Base-by-base conservation (phyloP, 2,329 filamentous ascomycete genomes). In the Clarireedia homoeocarpa region DNA sequence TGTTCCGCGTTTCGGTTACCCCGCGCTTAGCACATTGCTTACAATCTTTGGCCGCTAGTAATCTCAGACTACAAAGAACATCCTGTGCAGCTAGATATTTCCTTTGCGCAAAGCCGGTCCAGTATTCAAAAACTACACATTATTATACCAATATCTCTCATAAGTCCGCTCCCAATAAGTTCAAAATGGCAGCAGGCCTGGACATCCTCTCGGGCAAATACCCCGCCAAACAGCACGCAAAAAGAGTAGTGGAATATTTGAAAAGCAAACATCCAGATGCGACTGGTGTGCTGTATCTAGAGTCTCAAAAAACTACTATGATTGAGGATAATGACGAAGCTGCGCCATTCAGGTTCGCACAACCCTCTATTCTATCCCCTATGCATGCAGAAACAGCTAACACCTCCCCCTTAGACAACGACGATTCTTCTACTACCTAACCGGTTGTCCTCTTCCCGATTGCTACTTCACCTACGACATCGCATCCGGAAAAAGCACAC, bases 381-480 rank as follows among this genome's bases (percentile, higher is more conserved):
- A 9, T 17, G 30, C 42, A 26, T 34, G n/a, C 38, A 60, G 40
- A 51, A 14, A 54, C 57, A 58, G 12, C 20, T 23, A 14, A 23
- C 17, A 62, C 24, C 5, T 15, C 17, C 10, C 27, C 53, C 9
- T 6, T 63, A 91, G 89, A 62, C 91, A 96, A 73, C 88, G 91
- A 61, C 86, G 94, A 55, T 89, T 84, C 71, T 99, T 99, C 75
- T 96, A 88, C 81, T 99, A 99, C 73, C 78, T 97, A 46, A 92
- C 89, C 24, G 94, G 94, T 64, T 95, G 85, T 68, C 63, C 84
- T 60, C 78, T 95, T 30, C 81, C 91, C 58, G 91, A 96, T 71
- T 86, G 86, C 66, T 85, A 85, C 69, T 81, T 90, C 58, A 80
- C 86, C 56, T 96, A 96, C 75, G 86, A 96, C 62, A 85, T 95